Conservation (phyloP, 163 green algal genomes). For the Prototheca wickerhamii region DNA sequence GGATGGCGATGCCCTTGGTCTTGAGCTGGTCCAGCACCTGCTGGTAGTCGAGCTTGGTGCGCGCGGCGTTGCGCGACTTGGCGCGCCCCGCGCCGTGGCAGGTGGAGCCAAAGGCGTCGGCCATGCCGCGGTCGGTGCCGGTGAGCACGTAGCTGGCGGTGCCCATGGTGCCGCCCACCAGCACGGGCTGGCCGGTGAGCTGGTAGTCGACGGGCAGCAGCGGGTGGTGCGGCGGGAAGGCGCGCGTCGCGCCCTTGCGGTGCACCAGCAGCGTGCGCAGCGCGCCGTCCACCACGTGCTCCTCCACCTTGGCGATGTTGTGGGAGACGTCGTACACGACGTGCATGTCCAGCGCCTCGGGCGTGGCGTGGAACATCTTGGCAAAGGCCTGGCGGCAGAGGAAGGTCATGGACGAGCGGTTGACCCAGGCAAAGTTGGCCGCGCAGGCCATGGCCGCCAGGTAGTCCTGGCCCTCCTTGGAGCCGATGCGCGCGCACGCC, state of each 20-base stretch:
- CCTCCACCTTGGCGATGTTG: constrained; percentile 93
- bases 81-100: constrained; percentile 81
- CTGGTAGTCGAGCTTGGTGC: constrained; percentile 73
- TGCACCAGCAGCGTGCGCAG: constrained; percentile 75
- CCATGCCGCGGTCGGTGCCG: constrained; percentile 74
- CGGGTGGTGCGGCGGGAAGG: constrained; percentile 84
- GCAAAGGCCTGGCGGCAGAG: constrained; percentile 68
- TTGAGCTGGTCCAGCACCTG: constrained; percentile 74
- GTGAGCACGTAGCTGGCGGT: constrained; percentile 73
- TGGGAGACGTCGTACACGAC: constrained; percentile 85
- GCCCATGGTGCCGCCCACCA: constrained; percentile 90
- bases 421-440: constrained; percentile 91
- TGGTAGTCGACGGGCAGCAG: constrained; percentile 86
- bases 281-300: constrained; percentile 73
- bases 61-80: constrained; percentile 56
- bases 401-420: constrained; percentile 84
- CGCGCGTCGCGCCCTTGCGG: constrained; percentile 79
- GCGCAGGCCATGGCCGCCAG: constrained; percentile 76
- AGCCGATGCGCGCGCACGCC: constrained; percentile 72
- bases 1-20: constrained; percentile 80
- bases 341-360: constrained; percentile 86
- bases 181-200: constrained; percentile 71
- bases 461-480: constrained; percentile 70
- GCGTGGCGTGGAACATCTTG: constrained; percentile 67
- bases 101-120: constrained; percentile 74